Conservation (phyloP, 345 rosid species). For the Bretschneidera sinensis region DNA sequence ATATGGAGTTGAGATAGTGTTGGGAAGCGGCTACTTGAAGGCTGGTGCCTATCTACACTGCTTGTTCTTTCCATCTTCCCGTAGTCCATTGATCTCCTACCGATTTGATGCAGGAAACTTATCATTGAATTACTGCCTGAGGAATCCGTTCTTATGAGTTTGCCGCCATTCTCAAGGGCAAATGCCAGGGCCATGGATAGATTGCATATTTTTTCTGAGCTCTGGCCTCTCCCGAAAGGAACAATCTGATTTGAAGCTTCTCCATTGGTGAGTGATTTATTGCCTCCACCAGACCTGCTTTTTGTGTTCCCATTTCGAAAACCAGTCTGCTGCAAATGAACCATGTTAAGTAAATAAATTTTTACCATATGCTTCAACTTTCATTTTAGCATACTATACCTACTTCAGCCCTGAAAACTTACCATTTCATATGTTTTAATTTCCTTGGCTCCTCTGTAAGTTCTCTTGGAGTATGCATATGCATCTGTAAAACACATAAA, state of each 20-base stretch:
- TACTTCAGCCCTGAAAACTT: slow-evolving; percentile 27
- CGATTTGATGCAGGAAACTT: slow-evolving; percentile 56
- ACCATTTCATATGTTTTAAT: slow-evolving; percentile 36
- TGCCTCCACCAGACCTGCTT: slow-evolving; percentile 24
- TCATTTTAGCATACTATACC: background rate
- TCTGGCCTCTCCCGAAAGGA: slow-evolving; percentile 42
- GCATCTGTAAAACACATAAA: slow-evolving; percentile 44
- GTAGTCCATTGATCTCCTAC: slow-evolving; percentile 45
- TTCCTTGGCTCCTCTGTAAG: slow-evolving; percentile 43
- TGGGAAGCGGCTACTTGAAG: slow-evolving; percentile 39
- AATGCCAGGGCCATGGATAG: slow-evolving; percentile 66
- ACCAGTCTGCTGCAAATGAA: slow-evolving; percentile 38
- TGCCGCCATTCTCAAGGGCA: slow-evolving; percentile 77
- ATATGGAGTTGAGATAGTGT: slow-evolving; percentile 60
- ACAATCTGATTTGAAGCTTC: slow-evolving; percentile 50
- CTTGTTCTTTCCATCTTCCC: slow-evolving; percentile 40
- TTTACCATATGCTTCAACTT: slow-evolving; percentile 3
- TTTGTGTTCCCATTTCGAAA: slow-evolving; percentile 25
- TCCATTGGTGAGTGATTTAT: slow-evolving; percentile 20
- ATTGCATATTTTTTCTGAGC: slow-evolving; percentile 44
- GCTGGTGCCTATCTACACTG: slow-evolving; percentile 17
- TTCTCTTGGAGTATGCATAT: slow-evolving; percentile 41
- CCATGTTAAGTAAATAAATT: slow-evolving; percentile 13
- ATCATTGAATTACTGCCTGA: slow-evolving; percentile 46
- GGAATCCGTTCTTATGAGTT: slow-evolving; percentile 45